Percentiles rank a stretch among this genome's conserved stretches.
These are phyloP conservation scores for Verticillium longisporum DNA, from an alignment of 2,329 filamentous ascomycete species.

Conservation along the genomic window DNA sequence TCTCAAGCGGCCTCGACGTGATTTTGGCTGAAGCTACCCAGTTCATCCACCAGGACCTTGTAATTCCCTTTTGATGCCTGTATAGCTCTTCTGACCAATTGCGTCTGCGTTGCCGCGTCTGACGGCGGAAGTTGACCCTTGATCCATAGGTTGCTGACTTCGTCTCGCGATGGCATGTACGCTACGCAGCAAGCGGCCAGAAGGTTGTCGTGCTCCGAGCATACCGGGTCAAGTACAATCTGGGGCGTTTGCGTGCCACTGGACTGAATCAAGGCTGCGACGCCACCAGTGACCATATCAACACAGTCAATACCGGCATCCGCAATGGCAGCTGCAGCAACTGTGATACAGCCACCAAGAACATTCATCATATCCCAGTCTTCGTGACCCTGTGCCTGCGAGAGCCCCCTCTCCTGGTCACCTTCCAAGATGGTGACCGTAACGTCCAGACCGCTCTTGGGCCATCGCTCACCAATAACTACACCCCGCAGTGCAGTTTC, in stretches of 20 bases:
- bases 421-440: slow-evolving; percentile 90
- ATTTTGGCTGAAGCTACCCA: neutral
- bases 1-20: neutral
- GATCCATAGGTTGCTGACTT: slow-evolving; percentile 92
- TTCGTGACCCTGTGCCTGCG: slow-evolving; percentile 44
- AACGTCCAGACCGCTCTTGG: slow-evolving; percentile 97
- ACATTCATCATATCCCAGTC: slow-evolving; percentile 90
- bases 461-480: slow-evolving; percentile 90
- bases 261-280: slow-evolving; percentile 66
- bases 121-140: slow-evolving; percentile 58
- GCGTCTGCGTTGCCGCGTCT: slow-evolving; percentile 21
- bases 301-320: slow-evolving; percentile 96
- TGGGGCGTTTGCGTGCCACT: slow-evolving; percentile 18
- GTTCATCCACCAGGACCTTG: neutral
- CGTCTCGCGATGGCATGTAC: slow-evolving; percentile 79
- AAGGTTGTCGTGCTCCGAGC: slow-evolving; percentile 71
- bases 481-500: slow-evolving; percentile 86
- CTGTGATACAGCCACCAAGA: slow-evolving; percentile 84
- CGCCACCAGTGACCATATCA: slow-evolving; percentile 81
- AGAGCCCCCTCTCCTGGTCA: slow-evolving; percentile 65
- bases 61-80: slow-evolving; percentile 30
- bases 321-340: slow-evolving; percentile 83
- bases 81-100: slow-evolving; percentile 30
- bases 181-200: slow-evolving; percentile 83
- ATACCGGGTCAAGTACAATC: slow-evolving; percentile 73